Conservation (phyloP, 1,284 basidiomycete species). For the Fomitopsis schrenkii region DNA sequence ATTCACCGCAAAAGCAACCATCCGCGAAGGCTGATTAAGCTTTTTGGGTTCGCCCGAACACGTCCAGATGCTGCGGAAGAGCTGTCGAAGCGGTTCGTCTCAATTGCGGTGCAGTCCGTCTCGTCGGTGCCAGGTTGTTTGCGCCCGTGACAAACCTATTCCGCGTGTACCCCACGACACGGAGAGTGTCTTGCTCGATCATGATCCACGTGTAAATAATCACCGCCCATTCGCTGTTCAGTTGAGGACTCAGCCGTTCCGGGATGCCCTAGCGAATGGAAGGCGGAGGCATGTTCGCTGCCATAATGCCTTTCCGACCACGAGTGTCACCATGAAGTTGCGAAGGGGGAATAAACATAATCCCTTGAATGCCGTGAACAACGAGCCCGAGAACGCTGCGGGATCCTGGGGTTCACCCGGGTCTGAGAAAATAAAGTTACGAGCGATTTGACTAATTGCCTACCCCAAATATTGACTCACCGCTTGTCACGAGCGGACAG, state of each 20-base stretch:
- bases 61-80: not conserved
- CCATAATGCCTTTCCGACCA: not conserved
- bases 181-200: not conserved
- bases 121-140: not conserved
- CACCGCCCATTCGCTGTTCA: not conserved
- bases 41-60: not conserved
- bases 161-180: not conserved
- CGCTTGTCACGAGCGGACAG: not conserved
- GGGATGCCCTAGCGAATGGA: too few species aligned
- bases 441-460: not conserved
- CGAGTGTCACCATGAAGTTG: not conserved
- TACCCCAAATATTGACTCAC: not conserved
- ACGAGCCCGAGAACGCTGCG: too few species aligned
- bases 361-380: not conserved
- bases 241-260: too few species aligned
- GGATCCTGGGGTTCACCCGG: not conserved
- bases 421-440: not conserved
- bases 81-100: not conserved
- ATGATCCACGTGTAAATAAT: not conserved
- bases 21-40: not conserved
- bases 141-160: not conserved
- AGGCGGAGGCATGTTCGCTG: not conserved
- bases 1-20: not conserved
- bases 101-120: not conserved
- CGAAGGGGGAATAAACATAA: not conserved